Evolutionary conservation across 805 yeast species (phyloP).

Genomic region (Komagataella ulmi): DNA sequence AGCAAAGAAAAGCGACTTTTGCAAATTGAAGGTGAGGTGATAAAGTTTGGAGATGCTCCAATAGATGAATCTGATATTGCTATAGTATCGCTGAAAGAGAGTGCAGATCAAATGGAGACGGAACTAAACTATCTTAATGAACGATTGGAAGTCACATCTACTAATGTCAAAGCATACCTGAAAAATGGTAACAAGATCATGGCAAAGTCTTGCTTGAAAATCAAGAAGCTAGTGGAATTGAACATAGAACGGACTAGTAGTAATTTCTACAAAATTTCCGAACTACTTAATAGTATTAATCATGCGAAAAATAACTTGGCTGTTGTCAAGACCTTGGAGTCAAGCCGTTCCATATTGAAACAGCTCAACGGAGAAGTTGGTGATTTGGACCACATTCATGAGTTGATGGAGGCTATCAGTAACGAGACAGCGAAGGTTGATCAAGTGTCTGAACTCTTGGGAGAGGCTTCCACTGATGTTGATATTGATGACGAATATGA

Average conservation of each 20-base stretch:
- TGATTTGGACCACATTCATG: constrained; percentile 7
- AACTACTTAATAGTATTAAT: constrained; percentile 12
- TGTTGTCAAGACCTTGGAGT: constrained; percentile 9
- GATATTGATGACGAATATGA: constrained; percentile 2
- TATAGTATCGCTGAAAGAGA: neutral
- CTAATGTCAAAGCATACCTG: neutral
- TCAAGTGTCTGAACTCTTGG: constrained; percentile 3
- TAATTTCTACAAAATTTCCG: constrained; percentile 7
- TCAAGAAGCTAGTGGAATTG: constrained; percentile 9
- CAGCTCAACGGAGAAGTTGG: constrained; percentile 11
- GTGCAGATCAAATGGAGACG: neutral
- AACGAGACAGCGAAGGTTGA: constrained; percentile 9
- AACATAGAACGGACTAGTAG: constrained; percentile 7
- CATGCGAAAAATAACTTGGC: constrained; percentile 12
- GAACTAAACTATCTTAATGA: neutral
- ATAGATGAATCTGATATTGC: constrained; percentile 1
- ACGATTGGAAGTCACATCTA: neutral
- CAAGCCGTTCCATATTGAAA: constrained; percentile 12
- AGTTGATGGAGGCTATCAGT: constrained; percentile 8
- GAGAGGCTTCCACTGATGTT: constrained; percentile 4
- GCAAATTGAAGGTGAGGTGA: neutral
- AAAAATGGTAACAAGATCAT: neutral
- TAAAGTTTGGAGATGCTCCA: neutral
- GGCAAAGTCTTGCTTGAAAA: constrained; percentile 12
- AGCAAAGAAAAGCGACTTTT: neutral